Percentiles rank a stretch among this genome's conserved stretches.
Evolutionary conservation across 495 filamentous ascomycete species (phyloP).

Genomic region (Penicillium bialowiezense): DNA sequence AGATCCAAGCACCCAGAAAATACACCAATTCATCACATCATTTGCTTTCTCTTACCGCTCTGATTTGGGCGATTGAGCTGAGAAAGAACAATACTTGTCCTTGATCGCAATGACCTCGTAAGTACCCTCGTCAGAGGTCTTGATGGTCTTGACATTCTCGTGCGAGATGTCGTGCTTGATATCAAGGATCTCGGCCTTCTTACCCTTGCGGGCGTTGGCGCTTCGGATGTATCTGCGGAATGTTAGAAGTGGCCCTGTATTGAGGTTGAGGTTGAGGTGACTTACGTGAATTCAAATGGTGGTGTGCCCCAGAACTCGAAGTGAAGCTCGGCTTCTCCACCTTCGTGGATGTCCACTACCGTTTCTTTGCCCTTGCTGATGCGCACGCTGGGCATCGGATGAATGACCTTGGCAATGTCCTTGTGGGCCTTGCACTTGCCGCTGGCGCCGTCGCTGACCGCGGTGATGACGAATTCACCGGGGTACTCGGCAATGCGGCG

Average conservation of each 20-base stretch:
- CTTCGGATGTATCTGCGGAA: slow-evolving; percentile 72
- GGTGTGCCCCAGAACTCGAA: slow-evolving; percentile 95
- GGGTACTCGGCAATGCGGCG: slow-evolving; percentile 86
- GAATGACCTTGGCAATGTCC: slow-evolving; percentile 74
- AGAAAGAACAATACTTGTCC: slow-evolving; percentile 85
- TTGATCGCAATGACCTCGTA: slow-evolving; percentile 96
- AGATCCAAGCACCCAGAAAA: slow-evolving; percentile 16
- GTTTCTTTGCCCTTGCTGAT: slow-evolving; percentile 77
- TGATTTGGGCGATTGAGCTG: slow-evolving; percentile 56
- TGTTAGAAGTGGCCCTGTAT: too few species aligned
- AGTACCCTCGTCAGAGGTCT: slow-evolving; percentile 86
- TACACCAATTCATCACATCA: slow-evolving; percentile 21
- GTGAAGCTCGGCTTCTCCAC: slow-evolving; percentile 83
- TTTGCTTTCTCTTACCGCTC: slow-evolving; percentile 29
- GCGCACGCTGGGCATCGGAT: slow-evolving; percentile 84
- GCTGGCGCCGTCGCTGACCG: slow-evolving; percentile 75
- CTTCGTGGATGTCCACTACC: slow-evolving; percentile 92
- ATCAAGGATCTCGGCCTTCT: slow-evolving; percentile 76
- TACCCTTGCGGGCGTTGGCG: slow-evolving; percentile 74
- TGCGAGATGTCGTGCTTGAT: slow-evolving; percentile 82
- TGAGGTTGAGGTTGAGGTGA: slow-evolving; percentile 11
- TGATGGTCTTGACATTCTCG: slow-evolving; percentile 73
- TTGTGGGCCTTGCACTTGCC: slow-evolving; percentile 72
- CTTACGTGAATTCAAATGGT: slow-evolving; percentile 91
- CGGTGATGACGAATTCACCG: slow-evolving; percentile 83